Conservation (phyloP, 768 basidiomycete species). For the Tulasnella sp. region DNA sequence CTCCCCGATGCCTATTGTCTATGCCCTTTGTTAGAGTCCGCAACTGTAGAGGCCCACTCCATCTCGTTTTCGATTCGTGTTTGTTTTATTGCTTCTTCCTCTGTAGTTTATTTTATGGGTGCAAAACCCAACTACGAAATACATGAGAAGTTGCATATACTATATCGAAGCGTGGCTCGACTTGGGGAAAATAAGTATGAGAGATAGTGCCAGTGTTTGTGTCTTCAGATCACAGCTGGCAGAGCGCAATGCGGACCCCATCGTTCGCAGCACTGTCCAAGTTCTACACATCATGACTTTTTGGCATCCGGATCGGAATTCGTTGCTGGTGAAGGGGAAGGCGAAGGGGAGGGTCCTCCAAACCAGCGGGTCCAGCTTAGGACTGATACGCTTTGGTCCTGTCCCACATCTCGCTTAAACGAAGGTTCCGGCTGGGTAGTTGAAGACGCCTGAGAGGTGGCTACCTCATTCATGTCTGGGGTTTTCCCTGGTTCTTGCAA, state of each 20-base stretch:
- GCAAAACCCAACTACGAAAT: slow-evolving; percentile 7
- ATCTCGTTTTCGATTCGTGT: not conserved
- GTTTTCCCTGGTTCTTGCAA: not conserved
- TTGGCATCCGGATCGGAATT: not conserved
- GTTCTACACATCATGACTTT: not conserved
- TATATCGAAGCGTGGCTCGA: not conserved
- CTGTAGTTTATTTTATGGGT: slow-evolving; percentile 6
- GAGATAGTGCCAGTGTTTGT: too few relatives aligned
- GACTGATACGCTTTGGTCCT: not conserved
- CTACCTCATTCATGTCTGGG: not conserved
- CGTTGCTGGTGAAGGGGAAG: not conserved
- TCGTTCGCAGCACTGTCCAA: too few relatives aligned
- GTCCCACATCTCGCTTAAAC: not conserved
- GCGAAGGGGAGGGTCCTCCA: not conserved
- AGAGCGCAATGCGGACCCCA: too few relatives aligned
- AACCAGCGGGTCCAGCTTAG: not conserved
- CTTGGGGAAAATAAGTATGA: too few relatives aligned
- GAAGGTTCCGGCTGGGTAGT: not conserved
- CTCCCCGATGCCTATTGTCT: not conserved
- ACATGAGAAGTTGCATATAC: not conserved
- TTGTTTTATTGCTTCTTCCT: slow-evolving; percentile 9
- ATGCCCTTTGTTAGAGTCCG: not conserved
- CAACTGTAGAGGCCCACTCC: not conserved
- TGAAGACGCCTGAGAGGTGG: not conserved
- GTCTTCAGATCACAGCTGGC: too few relatives aligned